Percentiles rank a stretch among this genome's conserved stretches.
Evolutionary conservation across 306 rosid genomes (phyloP).

Genomic region (Medicago ruthenica): DNA sequence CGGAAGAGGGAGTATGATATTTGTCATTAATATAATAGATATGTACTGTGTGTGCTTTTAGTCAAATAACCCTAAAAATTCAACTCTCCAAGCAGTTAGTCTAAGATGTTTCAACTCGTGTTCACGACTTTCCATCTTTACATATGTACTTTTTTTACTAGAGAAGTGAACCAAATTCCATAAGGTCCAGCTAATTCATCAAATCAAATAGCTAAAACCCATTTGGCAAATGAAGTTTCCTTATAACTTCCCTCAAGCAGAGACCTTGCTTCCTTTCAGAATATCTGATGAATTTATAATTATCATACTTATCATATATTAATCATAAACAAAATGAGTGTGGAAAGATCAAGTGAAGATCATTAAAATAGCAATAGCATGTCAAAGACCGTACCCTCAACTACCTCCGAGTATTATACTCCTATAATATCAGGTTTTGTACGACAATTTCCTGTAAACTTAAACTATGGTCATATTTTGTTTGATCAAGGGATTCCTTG

Average conservation of each 20-base stretch:
- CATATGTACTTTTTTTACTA: neutral
- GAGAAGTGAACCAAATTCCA: conserved; percentile 26
- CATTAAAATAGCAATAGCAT: conserved; percentile 35
- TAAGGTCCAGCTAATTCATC: conserved; percentile 48
- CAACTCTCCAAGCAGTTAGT: neutral
- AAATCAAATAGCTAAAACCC: conserved; percentile 15
- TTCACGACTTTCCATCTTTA: neutral
- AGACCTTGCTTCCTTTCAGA: conserved; percentile 32
- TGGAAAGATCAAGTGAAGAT: conserved; percentile 57
- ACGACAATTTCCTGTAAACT: conserved; percentile 5
- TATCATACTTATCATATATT: neutral
- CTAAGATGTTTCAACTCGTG: neutral
- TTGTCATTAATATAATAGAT: too few species aligned
- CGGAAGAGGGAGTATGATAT: too few species aligned
- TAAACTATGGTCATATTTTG: neutral
- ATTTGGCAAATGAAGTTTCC: conserved; percentile 59
- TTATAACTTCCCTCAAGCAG: conserved; percentile 47
- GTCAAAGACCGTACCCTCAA: conserved; percentile 53
- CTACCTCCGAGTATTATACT: neutral
- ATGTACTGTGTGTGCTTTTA: too few species aligned
- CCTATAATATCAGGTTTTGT: neutral
- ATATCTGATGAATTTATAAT: conserved; percentile 43
- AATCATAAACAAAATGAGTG: conserved; percentile 38
- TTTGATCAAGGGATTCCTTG: conserved; percentile 39
- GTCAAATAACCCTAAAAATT: neutral